These are phyloP conservation scores for Gentiana dahurica DNA, from an alignment of 257 asterid species.

Conservation along the genomic window DNA sequence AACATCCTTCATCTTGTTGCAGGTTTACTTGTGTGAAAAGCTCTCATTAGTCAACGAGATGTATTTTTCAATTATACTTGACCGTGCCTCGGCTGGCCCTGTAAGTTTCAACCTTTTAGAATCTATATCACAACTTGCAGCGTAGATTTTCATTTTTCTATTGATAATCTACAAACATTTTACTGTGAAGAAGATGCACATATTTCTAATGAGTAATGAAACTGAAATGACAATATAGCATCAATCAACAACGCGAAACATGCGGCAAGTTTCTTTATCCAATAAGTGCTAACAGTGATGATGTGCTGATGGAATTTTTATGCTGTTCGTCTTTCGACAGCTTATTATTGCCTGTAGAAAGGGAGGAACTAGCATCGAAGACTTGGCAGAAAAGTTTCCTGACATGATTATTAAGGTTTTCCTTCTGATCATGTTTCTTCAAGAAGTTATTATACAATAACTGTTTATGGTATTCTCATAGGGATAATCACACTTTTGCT, in stretches of 20 bases:
- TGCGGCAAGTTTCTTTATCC: too few species aligned
- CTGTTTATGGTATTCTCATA: too few species aligned
- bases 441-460: too few species aligned
- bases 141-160: too few species aligned
- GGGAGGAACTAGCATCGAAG: constrained; percentile 99
- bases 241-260: too few species aligned
- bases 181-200: too few species aligned
- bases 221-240: too few species aligned
- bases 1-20: constrained; percentile 14
- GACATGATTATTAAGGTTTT: constrained; percentile 84
- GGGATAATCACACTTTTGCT: too few species aligned
- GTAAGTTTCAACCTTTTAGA: constrained; percentile 38
- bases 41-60: constrained; percentile 95
- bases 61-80: constrained; percentile 98
- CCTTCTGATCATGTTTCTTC: constrained; percentile 5
- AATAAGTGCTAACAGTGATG: not conserved
- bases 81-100: constrained; percentile 92
- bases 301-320: not conserved
- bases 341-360: constrained; percentile 84
- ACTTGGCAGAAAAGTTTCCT: constrained; percentile 94
- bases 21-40: constrained; percentile 93
- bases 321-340: constrained; percentile 29
- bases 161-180: too few species aligned
- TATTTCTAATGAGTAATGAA: too few species aligned
- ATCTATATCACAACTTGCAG: too few species aligned